Evolutionary conservation across 2,329 filamentous ascomycete genomes (phyloP).

Genomic region (Colletotrichum brevisporum): DNA sequence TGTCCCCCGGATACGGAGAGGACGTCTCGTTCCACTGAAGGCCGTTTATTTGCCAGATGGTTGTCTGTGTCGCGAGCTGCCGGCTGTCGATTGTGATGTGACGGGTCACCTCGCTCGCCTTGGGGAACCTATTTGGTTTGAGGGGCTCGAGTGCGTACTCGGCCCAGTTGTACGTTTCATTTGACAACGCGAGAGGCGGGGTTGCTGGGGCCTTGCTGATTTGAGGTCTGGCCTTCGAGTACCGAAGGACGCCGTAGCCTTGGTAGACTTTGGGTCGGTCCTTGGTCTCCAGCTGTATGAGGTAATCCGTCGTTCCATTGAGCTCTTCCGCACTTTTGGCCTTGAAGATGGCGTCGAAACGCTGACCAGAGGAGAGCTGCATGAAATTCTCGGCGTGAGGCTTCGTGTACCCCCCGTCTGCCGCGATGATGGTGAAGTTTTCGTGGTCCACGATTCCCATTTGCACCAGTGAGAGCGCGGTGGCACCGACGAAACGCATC

Average conservation of each 20-base stretch:
- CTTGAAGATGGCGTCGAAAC: conserved; percentile 70
- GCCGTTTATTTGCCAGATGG: conserved; percentile 52
- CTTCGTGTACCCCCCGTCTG: conserved; percentile 69
- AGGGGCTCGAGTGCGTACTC: conserved; percentile 61
- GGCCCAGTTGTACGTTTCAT: conserved; percentile 55
- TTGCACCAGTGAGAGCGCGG: conserved; percentile 67
- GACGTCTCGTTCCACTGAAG: conserved; percentile 59
- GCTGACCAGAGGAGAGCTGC: conserved; percentile 71
- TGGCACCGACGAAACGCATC: conserved; percentile 71
- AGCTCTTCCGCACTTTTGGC: conserved; percentile 65
- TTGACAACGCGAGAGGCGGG: conserved; percentile 50
- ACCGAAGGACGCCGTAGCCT: conserved; percentile 65
- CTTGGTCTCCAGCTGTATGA: conserved; percentile 64
- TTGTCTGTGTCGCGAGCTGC: conserved; percentile 11
- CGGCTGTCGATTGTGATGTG: conserved; percentile 59
- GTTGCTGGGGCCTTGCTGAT: conserved; percentile 33
- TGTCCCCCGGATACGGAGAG: conserved; percentile 21
- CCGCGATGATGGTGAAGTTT: conserved; percentile 71
- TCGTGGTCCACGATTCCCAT: conserved; percentile 71
- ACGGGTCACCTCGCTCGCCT: conserved; percentile 63
- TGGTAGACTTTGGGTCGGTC: conserved; percentile 61
- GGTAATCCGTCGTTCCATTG: conserved; percentile 52
- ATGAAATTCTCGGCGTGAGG: conserved; percentile 62
- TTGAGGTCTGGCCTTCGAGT: conserved; percentile 43
- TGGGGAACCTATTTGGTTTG: conserved; percentile 52